Evolutionary conservation across 352 stramenopile genomes (phyloP).

Genomic region (Pythium grandisporangium): DNA sequence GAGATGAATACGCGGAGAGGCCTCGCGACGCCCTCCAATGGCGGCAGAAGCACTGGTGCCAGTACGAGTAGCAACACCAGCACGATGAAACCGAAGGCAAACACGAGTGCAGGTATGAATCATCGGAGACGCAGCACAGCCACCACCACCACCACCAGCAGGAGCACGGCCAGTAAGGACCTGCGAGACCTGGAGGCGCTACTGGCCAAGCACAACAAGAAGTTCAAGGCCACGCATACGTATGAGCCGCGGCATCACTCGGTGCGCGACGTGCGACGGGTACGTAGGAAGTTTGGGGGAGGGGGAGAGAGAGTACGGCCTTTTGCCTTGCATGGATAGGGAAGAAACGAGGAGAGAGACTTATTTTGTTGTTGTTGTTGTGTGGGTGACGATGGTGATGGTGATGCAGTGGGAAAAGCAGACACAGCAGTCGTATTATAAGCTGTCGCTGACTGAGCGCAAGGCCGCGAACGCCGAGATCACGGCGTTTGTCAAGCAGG

Average conservation of each 20-base stretch:
- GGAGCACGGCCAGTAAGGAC: slow-evolving; percentile 6
- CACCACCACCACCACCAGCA: neutral
- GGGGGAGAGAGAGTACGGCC: neutral
- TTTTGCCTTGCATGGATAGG: neutral
- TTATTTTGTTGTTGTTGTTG: slow-evolving; percentile 1
- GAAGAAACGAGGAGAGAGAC: too few species aligned
- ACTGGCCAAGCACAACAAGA: slow-evolving; percentile 69
- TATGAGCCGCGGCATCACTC: slow-evolving; percentile 77
- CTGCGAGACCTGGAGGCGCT: slow-evolving; percentile 39
- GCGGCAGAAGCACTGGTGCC: too few species aligned
- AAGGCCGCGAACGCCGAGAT: slow-evolving; percentile 62
- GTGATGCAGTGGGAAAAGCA: slow-evolving; percentile 78
- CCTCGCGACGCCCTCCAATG: too few species aligned
- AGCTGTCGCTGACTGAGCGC: slow-evolving; percentile 47
- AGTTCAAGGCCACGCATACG: slow-evolving; percentile 57
- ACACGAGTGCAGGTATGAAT: too few species aligned
- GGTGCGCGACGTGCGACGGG: slow-evolving; percentile 60
- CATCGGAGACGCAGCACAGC: too few species aligned
- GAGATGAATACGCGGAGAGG: too few species aligned
- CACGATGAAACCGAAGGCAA: too few species aligned
- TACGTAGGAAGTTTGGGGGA: slow-evolving; percentile 8
- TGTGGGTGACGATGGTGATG: too few species aligned
- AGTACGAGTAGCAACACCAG: too few species aligned
- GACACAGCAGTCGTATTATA: slow-evolving; percentile 61
- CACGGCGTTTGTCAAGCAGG: slow-evolving; percentile 28